Evolutionary conservation across 192 early-diverging fungal genomes (phyloP).

Genomic region (Backusella morwellensis): DNA sequence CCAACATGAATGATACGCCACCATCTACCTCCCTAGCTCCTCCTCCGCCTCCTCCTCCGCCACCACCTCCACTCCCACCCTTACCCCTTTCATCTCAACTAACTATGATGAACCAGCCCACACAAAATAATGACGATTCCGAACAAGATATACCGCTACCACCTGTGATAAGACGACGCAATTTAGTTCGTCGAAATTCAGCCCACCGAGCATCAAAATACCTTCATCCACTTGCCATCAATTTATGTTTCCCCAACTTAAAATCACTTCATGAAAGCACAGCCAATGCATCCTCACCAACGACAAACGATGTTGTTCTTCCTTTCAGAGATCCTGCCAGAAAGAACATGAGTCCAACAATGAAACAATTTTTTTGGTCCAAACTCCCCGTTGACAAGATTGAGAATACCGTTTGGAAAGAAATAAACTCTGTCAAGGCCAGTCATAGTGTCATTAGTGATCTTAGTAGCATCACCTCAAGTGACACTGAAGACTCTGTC

Average conservation of each 20-base stretch:
- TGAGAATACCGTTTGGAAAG: constrained; percentile 52
- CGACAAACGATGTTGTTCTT: background rate
- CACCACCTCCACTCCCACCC: constrained; percentile 25
- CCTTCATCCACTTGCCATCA: constrained; percentile 23
- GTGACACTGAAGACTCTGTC: constrained; percentile 16
- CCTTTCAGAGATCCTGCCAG: background rate
- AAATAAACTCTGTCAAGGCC: constrained; percentile 22
- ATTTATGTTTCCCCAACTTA: constrained; percentile 25
- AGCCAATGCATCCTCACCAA: background rate
- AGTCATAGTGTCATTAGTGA: background rate
- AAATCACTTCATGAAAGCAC: constrained; percentile 32
- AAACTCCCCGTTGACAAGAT: constrained; percentile 47
- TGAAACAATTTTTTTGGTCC: constrained; percentile 57
- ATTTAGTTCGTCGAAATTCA: background rate
- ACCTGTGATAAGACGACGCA: constrained; percentile 8
- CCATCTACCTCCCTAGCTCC: constrained; percentile 18
- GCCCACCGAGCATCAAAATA: constrained; percentile 16
- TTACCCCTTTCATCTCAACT: constrained; percentile 10
- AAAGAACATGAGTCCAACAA: background rate
- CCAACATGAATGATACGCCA: background rate
- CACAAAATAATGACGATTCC: background rate
- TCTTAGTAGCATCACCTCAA: background rate
- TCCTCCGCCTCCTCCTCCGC: constrained; percentile 22
- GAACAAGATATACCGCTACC: background rate
- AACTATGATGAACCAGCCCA: background rate